Evolutionary conservation across 2,329 filamentous ascomycete genomes (phyloP), one percentile per base, ranked within the genome.

Genomic region (Fusarium concolor): DNA sequence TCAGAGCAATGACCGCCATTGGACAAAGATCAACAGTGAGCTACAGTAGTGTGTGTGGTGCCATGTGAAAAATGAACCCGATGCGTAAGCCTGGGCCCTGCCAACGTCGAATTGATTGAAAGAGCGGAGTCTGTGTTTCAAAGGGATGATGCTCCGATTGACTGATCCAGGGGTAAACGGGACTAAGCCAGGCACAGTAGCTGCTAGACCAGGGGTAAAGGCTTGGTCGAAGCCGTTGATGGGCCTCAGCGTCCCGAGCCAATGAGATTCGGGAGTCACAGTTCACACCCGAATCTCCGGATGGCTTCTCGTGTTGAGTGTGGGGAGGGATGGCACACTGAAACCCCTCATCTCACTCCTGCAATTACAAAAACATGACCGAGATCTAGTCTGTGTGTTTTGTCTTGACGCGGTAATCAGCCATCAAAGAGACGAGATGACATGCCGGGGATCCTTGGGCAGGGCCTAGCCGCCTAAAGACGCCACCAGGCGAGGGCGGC

Each of bases 321-420:
- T 68, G 65, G 57, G 61, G 65, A 53, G 47, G 43, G 37, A 51
- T 66, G 65, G 28, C 65, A 69, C 65, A 69, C 65, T 69, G 61
- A 68, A 62, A 68, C 65, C 46, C 55, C 18, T 56, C 41, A 46
- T 39, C 29, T 26, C 20, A 37, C 37, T 68, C 65, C 65, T 69
- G 55, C 31, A 68, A 68, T 68, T 28, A 54, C 42, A 65, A 22
- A 38, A 18, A 20, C 20, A 42, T 24, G 52, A 45, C 26, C 42
- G 39, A 59, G 52, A 66, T 56, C 51, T 69, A 47, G 46, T 15
- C 52, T 45, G 31, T 43, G 39, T 37, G 65, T 68, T 66, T 68
- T 60, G 62, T 39, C 47, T 51, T 37, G 38, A 53, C 28, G 46
- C 57, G 46, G 63, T 26, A 38, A 42, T 54, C 41, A 38, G 47